Base-by-base conservation (phyloP, 306 rosid species). In the Dryas alaskensis region DNA sequence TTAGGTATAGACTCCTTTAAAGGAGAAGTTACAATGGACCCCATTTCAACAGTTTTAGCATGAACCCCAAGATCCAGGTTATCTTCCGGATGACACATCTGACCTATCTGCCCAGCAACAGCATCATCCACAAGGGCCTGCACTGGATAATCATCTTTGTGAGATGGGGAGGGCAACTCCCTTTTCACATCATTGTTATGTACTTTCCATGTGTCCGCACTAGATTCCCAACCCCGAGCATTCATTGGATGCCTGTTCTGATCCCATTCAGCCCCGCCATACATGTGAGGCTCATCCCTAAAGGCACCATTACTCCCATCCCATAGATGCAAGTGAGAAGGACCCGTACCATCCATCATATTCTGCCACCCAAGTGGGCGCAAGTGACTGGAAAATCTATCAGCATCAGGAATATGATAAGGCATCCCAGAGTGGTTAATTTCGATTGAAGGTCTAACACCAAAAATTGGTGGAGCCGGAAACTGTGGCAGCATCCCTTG, bases 301-400 rank as follows among this genome's bases (percentile, higher is more conserved):
- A 81, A 92, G 54, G 81, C 84, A 73, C 98, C 89, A 82, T 90
- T 95, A 77, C 76, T 95, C 73, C 85, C 88, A 82, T 90, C 99
- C 99, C 98, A 95, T 76, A 85, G 92, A 86, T 90, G 98, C 74
- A 92, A 67, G 80, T 90, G 96, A 74, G 97, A 83, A 78, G 99
- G 90, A 59, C 96, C 97, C 37, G 97, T 70, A 83, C 92, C 92
- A 78, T 95, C 99, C 89, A 95, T 86, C 85, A 95, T 79, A 79
- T 87, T 87, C 79, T 81, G 98, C 95, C 98, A 95, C 59, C 93
- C 98, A 79, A 86, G 87, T 17, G 98, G 97, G 45, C 97, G 96
- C 82, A 95, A 58, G 86, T 89, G 99, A 81, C 88, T 76, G 11
- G 99, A 79, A 80, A 92, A 90, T 77, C 99, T 87, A 76, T 95